These are phyloP conservation scores for Cyberlindnera meyerae DNA, from an alignment of 805 yeast genomes.

Conservation along the genomic window DNA sequence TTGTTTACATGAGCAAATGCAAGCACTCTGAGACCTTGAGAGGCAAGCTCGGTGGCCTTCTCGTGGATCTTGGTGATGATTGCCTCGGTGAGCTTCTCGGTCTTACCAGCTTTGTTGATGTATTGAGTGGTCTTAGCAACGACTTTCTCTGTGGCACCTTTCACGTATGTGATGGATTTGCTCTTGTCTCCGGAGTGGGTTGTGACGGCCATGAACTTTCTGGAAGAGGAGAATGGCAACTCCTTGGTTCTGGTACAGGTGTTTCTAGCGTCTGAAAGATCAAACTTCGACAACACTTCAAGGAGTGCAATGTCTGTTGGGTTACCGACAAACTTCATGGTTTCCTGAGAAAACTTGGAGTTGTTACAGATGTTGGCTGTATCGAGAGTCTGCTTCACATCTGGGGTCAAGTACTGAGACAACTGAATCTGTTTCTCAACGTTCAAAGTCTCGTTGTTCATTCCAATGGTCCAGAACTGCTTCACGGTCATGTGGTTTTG, in stretches of 20 bases:
- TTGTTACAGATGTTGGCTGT: slow-evolving; percentile 75
- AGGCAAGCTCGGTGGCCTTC: slow-evolving; percentile 63
- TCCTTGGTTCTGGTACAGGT: slow-evolving; percentile 60
- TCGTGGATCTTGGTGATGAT: slow-evolving; percentile 42
- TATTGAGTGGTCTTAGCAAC: slow-evolving; percentile 57
- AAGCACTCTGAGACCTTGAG: slow-evolving; percentile 80
- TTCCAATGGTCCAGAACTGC: slow-evolving; percentile 74
- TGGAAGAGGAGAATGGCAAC: slow-evolving; percentile 74
- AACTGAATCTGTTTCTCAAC: slow-evolving; percentile 44
- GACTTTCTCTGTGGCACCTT: slow-evolving; percentile 87
- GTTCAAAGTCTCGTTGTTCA: slow-evolving; percentile 34
- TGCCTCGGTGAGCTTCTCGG: slow-evolving; percentile 52
- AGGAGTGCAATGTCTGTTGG: slow-evolving; percentile 92
- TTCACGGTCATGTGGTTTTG: slow-evolving; percentile 89
- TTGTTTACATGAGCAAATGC: slow-evolving; percentile 62
- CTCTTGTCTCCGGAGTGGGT: slow-evolving; percentile 54
- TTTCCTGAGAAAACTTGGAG: slow-evolving; percentile 62
- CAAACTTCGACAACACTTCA: slow-evolving; percentile 67
- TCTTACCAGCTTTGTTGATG: slow-evolving; percentile 52
- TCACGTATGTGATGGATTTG: slow-evolving; percentile 60
- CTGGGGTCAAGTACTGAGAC: slow-evolving; percentile 44
- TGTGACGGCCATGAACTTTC: slow-evolving; percentile 89
- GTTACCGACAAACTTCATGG: slow-evolving; percentile 75
- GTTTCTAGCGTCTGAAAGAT: slow-evolving; percentile 64
- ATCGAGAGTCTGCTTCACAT: slow-evolving; percentile 51